Evolutionary conservation across 192 early-diverging fungal genomes (phyloP).

Genomic region (Spizellomyces sp.): DNA sequence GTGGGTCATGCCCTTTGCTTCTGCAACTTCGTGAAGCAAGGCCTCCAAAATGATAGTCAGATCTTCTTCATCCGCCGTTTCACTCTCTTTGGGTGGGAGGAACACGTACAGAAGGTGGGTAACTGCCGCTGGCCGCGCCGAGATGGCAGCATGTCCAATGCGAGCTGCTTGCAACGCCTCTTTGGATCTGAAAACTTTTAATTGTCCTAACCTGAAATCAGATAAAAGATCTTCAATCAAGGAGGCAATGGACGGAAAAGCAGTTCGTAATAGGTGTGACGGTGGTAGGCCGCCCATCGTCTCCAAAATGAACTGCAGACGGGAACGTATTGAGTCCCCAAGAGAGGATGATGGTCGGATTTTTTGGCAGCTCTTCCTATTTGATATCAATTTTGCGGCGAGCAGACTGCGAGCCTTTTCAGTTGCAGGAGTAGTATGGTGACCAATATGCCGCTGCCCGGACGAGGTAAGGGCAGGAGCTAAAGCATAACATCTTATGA

Average conservation of each 20-base stretch:
- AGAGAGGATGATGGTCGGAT: neutral
- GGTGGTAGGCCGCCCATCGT: neutral
- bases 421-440: neutral
- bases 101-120: constrained; percentile 16
- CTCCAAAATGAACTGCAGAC: constrained; percentile 6
- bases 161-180: constrained; percentile 8
- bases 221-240: constrained; percentile 3
- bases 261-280: constrained; percentile 15
- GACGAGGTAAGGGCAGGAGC: constrained; percentile 37
- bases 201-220: neutral
- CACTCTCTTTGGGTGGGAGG: neutral
- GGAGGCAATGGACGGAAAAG: constrained; percentile 1
- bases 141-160: constrained; percentile 17
- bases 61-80: constrained; percentile 9
- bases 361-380: too few species aligned
- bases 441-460: constrained; percentile 38
- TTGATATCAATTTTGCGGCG: neutral
- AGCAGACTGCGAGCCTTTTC: neutral
- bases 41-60: constrained; percentile 11
- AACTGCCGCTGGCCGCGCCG: neutral
- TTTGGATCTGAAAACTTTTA: constrained; percentile 7
- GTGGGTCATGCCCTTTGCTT: constrained; percentile 28
- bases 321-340: neutral
- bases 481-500: constrained; percentile 5
- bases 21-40: constrained; percentile 32